Base-by-base conservation (phyloP, 345 rosid species). In the Syzygium jambos region DNA sequence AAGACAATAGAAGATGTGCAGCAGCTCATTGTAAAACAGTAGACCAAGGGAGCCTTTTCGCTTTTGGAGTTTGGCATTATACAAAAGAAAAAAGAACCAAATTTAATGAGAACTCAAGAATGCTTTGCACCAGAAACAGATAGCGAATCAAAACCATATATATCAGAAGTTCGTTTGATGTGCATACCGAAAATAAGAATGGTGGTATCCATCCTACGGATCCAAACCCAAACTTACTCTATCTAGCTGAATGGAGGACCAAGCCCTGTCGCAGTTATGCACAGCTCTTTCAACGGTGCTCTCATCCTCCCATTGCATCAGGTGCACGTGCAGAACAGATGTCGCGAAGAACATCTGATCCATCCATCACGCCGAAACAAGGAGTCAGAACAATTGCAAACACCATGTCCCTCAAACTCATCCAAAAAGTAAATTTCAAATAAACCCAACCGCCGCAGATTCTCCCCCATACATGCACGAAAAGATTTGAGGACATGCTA, bases 321-420 rank as follows among this genome's bases (percentile, higher is more conserved):
- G 96, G 88, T 95, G 99, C 86, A 94, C 99, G 34, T 98, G 99
- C 77, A 98, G 93, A 59, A 93, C 88, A 22, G 98, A 95, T 87
- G 98, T 94, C 9, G 95, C 94, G 86, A 98, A 98, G 94, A 98
- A 98, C 99, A 98, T 94, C 98, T 97, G 89, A 51, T 83, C 52
- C 54, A 59, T 59, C 56, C 54, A 65, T 27, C 34, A 87, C 29
- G 73, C 13, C 49, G 25, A 84, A 54, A 51, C 63, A 88, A 13
- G 15, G 78, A 54, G 15, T 85, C 61, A 82, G 41, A 41, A 68
- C 46, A 68, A 68, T 68, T 68, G 46, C 78, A 34, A 68, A 68
- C 46, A 68, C 46, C 46, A 34, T 34, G 78, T 34, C 78, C 78
- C 78, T 34, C 46, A 38, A 68, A 34, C 78, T 68, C 46, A 68